A percentile compares a stretch with the other conserved stretches of the same genome.
Evolutionary conservation across 2,329 filamentous ascomycete species (phyloP).

Genomic region (Apiospora saccharicola): DNA sequence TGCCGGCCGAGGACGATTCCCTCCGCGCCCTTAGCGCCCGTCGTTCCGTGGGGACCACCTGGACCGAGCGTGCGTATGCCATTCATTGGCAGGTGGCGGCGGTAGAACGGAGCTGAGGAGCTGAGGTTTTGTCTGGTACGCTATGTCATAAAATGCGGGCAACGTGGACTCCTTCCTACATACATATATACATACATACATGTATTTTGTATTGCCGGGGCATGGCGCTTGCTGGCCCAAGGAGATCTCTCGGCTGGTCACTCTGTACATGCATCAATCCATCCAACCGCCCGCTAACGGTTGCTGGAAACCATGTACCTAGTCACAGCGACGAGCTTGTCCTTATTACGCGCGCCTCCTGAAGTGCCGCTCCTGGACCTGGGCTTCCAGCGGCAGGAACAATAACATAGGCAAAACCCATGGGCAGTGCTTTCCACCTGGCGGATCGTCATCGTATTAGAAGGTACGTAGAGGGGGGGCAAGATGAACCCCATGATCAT

Average conservation of each 20-base stretch:
- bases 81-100: not conserved
- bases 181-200: too few species aligned
- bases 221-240: not conserved
- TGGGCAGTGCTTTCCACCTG: too few species aligned
- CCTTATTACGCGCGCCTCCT: too few species aligned
- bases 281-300: too few species aligned
- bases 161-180: not conserved
- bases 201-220: not conserved
- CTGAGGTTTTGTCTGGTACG: not conserved
- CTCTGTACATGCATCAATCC: not conserved
- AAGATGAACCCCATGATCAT: too few species aligned
- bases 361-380: too few species aligned
- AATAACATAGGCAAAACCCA: too few species aligned
- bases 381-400: too few species aligned
- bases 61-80: not conserved
- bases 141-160: not conserved
- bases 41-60: not conserved
- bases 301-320: too few species aligned
- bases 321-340: too few species aligned
- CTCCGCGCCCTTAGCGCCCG: not conserved
- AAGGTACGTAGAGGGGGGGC: too few species aligned
- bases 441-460: too few species aligned
- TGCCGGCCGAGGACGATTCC: not conserved
- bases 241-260: not conserved
- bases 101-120: not conserved